Percentiles rank a stretch among this genome's conserved stretches.
Conservation (phyloP, 306 rosid species). For the Canavalia gladiata region DNA sequence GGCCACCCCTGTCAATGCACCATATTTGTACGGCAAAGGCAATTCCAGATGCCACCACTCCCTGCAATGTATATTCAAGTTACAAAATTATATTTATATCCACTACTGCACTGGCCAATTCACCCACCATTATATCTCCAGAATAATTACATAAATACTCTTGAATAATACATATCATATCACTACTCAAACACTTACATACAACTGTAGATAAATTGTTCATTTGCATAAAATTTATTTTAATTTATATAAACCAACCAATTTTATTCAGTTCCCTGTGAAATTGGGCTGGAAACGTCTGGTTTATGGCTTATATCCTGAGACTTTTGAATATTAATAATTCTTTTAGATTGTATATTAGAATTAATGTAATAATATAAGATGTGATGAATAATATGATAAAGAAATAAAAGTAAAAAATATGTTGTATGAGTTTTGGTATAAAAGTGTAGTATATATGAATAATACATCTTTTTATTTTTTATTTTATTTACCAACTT, state of each 20-base stretch:
- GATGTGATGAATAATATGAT: too few species aligned
- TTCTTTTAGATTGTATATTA: background rate
- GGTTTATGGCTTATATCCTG: background rate
- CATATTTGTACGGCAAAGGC: constrained; percentile 99
- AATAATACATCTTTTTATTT: too few species aligned
- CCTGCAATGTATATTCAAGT: constrained; percentile 58
- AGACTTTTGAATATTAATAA: background rate
- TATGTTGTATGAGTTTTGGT: too few species aligned
- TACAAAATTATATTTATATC: background rate
- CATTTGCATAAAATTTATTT: background rate
- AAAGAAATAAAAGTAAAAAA: too few species aligned
- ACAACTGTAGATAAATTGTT: constrained; percentile 24
- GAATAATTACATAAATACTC: constrained; percentile 50
- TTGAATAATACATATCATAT: constrained; percentile 43
- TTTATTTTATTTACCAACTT: too few species aligned
- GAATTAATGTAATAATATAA: background rate
- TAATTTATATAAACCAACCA: background rate
- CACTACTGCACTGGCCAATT: background rate
- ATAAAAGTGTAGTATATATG: too few species aligned
- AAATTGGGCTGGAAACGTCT: background rate
- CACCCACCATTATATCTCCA: constrained; percentile 32
- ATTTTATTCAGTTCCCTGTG: background rate
- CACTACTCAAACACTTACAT: constrained; percentile 44
- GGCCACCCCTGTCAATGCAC: constrained; percentile 99
- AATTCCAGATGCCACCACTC: constrained; percentile 97